Base-by-base conservation (phyloP, 306 rosid genomes). In the Medicago truncatula region DNA sequence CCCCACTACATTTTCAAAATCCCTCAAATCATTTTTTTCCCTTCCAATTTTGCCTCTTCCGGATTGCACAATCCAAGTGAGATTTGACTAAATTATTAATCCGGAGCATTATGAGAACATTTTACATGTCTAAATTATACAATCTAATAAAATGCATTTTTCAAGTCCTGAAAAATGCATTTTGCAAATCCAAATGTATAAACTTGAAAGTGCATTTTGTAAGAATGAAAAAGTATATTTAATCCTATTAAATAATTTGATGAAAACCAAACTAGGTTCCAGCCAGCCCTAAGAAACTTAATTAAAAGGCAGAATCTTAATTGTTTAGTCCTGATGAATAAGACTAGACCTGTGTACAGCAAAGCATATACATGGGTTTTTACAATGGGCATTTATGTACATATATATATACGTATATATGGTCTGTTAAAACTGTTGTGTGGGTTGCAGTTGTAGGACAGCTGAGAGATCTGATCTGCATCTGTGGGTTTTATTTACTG, bases 401-500 rank as follows among this genome's bases (percentile, higher is more conserved):
- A 11, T 59, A 64, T 13, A 34, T 4, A 8, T 20, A 21, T 5
- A 44, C 10, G 9, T 54, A 25, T 41, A 21, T 39, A 41, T 36
- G 76, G 62, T 47, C 53, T 56, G 78, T 61, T 17, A 17, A 63
- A 57, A 71, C 7, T 43, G 85, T 57, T 60, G 78, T 20, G 18
- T 13, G 23, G 49, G 9, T 52, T 8, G 73, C 73, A 76, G 81
- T 74, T 60, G 78, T 52, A 75, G 79, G 63, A 70, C 49, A 83
- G 71, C 36, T 56, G 78, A 63, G 74, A 43, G 15, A 66, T 4
- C 36, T 31, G 15, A 66, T 34, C 38, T 34, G 7, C 38, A 49
- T 70, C 39, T 62, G 39, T 53, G 81, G 69, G 78, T 60, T 50
- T 78, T 66, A 52, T 81, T 73, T 63, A 62, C 76, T 65, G 76